Percentiles rank a stretch among this genome's conserved stretches.
Conservation (phyloP, 1,284 basidiomycete genomes). For the Moesziomyces sp. region DNA sequence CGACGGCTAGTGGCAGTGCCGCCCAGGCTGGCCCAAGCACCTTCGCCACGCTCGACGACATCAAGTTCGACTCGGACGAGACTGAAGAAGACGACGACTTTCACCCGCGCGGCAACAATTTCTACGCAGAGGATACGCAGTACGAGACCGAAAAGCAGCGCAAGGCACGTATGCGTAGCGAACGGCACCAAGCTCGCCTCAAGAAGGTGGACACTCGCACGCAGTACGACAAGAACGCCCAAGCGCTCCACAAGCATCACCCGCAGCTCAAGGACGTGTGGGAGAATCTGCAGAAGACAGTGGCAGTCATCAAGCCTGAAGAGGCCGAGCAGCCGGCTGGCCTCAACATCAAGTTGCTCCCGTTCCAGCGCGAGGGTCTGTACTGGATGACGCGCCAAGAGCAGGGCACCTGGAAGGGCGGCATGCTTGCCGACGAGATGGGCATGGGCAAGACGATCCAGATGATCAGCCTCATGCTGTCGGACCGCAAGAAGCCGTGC, state of each 20-base stretch:
- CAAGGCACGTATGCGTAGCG: constrained; percentile 37
- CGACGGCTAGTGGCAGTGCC: background rate
- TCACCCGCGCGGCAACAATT: constrained; percentile 27
- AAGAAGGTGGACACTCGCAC: constrained; percentile 39
- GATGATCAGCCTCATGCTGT: constrained; percentile 88
- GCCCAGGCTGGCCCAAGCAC: constrained; percentile 28
- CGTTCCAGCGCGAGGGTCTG: constrained; percentile 88
- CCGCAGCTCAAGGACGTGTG: constrained; percentile 84
- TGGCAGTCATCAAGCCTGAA: constrained; percentile 73
- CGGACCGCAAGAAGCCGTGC: constrained; percentile 81
- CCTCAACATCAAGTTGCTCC: constrained; percentile 73
- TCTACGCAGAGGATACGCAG: constrained; percentile 35
- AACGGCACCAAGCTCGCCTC: constrained; percentile 36
- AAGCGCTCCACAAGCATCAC: constrained; percentile 66
- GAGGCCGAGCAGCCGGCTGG: constrained; percentile 76
- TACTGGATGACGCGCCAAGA: constrained; percentile 98
- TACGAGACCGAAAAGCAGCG: constrained; percentile 63
- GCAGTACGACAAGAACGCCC: constrained; percentile 38
- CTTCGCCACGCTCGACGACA: constrained; percentile 21
- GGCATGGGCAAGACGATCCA: constrained; percentile 99
- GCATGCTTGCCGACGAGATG: constrained; percentile 89
- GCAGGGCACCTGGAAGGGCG: constrained; percentile 85
- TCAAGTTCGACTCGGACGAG: constrained; percentile 14
- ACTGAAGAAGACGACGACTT: constrained; percentile 33
- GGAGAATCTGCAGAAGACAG: constrained; percentile 78